Conservation (phyloP, 305 asterid genomes). For the Solanum hybrid region DNA sequence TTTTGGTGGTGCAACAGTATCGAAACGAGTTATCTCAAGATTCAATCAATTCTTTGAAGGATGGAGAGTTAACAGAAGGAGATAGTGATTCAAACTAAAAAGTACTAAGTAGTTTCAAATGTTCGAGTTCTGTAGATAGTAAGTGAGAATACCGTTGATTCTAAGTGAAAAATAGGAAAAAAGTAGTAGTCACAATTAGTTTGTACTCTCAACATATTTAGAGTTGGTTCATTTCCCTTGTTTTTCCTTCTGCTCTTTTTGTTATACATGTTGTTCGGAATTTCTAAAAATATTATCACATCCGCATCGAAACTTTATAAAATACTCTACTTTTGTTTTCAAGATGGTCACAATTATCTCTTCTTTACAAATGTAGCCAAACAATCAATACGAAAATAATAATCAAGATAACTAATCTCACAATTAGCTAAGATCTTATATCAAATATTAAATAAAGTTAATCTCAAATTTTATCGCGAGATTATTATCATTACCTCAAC, state of each 20-base stretch:
- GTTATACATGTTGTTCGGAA: no score
- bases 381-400: background rate
- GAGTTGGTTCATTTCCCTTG: background rate
- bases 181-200: background rate
- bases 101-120: background rate
- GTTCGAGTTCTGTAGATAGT: background rate
- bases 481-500: background rate
- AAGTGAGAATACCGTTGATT: background rate
- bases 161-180: background rate
- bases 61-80: background rate
- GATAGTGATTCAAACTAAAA: background rate
- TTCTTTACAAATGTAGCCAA: no score
- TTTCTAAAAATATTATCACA: no score
- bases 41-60: background rate
- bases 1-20: slow-evolving; percentile 34
- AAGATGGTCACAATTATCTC: no score
- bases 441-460: background rate
- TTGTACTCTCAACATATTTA: background rate
- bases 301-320: no score
- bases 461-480: background rate
- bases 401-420: background rate
- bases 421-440: background rate
- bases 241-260: background rate
- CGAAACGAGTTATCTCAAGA: background rate
- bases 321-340: no score